A percentile compares a stretch with the other conserved stretches of the same genome.
Conservation (phyloP, 2,329 filamentous ascomycete species). For the Scedosporium boydii region DNA sequence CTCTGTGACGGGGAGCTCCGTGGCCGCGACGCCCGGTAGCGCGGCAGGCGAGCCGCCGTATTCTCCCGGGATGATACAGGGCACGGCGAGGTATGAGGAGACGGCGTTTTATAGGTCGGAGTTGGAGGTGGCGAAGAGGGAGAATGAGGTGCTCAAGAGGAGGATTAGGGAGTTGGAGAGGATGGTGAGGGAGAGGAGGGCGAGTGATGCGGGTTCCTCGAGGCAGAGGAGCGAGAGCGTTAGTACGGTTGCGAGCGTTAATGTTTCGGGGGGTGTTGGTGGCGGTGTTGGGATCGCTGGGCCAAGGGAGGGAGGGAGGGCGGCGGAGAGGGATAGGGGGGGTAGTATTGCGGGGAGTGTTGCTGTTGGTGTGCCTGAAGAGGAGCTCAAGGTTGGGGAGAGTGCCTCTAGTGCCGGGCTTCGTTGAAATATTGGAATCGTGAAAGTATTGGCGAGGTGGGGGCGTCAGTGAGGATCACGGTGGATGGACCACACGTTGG, state of each 20-base stretch:
- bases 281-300: conserved; percentile 14
- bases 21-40: conserved; percentile 31
- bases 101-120: conserved; percentile 50
- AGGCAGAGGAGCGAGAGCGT: conserved; percentile 40
- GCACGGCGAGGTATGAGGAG: conserved; percentile 53
- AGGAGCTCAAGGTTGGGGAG: conserved; percentile 52
- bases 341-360: conserved; percentile 33
- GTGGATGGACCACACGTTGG: not conserved
- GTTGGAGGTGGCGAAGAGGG: conserved; percentile 50
- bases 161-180: conserved; percentile 54
- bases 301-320: conserved; percentile 24
- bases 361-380: conserved; percentile 47
- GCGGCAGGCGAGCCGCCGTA: conserved; percentile 26
- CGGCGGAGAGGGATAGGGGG: conserved; percentile 32
- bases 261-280: conserved; percentile 21
- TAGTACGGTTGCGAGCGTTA: conserved; percentile 42
- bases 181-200: conserved; percentile 36
- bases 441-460: not conserved
- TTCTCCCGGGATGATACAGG: conserved; percentile 45
- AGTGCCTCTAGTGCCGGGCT: conserved; percentile 45
- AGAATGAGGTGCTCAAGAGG: conserved; percentile 53
- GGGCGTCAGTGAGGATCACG: not conserved
- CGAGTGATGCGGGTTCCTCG: conserved; percentile 31
- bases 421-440: not conserved
- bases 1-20: conserved; percentile 22